Evolutionary conservation across 2,329 filamentous ascomycete species (phyloP), one percentile per base, ranked within the genome.

Genomic region (Paracamarosporium sp.): DNA sequence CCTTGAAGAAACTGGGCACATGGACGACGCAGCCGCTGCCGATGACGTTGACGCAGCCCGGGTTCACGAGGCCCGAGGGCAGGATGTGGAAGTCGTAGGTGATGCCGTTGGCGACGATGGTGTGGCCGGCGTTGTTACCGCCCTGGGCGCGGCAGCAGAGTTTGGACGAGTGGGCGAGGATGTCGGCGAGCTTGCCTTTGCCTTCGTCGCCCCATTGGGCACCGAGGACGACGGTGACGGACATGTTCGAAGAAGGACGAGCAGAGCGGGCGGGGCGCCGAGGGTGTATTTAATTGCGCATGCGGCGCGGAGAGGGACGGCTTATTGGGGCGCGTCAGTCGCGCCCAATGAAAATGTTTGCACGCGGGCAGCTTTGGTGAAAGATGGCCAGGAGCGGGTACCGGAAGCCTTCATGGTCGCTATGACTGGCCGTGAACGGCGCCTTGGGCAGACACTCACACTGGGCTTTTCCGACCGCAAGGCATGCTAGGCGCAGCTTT

Each of bases 1-100:
- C 88, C 64, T 84, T 83, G 81, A 90, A 89, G 80, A 90, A 89
- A 53, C 81, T 81, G 20, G 86, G 86, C 54, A 90, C 82, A 75
- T 91, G 85, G 64, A 91, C 87, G 58, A 91, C 89, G 47, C 88
- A 89, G 58, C 90, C 74, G 60, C 79, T 66, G 35, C 81, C 90
- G 72, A 93, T 89, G 56, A 93, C 80, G 79, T 93, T 93, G 67
- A 86, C 82, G 74, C 86, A 90, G 41, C 80, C 80, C 6, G 89
- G 88, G 72, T 90, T 91, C 64, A 93, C 82, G 59, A 93, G 83
- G 58, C 91, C 91, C 55, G 86, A 90, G 24, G 75, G 73, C 25
- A 77, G 70, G 64, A 78, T 77, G 60, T 77, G 75, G 64, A 75
- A 76, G 55, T 77, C 74, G 67, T 77, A 77, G 24, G 82, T 85